These are phyloP conservation scores for Coniella vitis DNA, from an alignment of 2,329 filamentous ascomycete species.

Conservation along the genomic window DNA sequence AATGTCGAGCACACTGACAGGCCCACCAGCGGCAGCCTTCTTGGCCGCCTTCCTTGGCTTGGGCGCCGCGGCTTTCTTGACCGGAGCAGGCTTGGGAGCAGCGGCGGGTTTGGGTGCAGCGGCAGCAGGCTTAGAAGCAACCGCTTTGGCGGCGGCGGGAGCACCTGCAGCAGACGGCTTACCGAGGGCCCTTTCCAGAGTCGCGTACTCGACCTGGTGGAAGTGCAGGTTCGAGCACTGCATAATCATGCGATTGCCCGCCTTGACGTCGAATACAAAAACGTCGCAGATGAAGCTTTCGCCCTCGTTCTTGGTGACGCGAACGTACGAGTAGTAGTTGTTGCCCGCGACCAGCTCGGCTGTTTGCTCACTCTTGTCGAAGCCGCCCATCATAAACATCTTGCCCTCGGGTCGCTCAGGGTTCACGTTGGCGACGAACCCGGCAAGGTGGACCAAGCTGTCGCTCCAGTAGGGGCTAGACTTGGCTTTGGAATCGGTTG, in stretches of 20 bases:
- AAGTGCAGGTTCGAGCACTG: constrained; percentile 18
- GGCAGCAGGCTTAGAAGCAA: background rate
- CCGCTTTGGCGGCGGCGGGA: background rate
- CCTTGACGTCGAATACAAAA: constrained; percentile 17
- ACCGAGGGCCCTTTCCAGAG: constrained; percentile 12
- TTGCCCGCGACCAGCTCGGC: constrained; percentile 12
- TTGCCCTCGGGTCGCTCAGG: constrained; percentile 7
- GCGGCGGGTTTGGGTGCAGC: background rate
- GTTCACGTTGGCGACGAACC: constrained; percentile 18
- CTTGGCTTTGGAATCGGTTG: constrained; percentile 5
- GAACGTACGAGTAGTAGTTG: constrained; percentile 19
- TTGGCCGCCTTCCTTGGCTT: background rate
- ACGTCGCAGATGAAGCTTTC: constrained; percentile 18
- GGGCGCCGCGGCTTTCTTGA: background rate
- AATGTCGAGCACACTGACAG: constrained; percentile 3
- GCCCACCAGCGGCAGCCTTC: background rate
- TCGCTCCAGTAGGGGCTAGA: constrained; percentile 20
- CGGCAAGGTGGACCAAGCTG: constrained; percentile 19
- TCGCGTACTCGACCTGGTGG: constrained; percentile 16
- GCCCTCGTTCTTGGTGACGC: constrained; percentile 12
- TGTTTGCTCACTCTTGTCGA: constrained; percentile 17
- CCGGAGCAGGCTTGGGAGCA: background rate
- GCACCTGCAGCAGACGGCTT: background rate
- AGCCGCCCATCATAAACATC: constrained; percentile 19
- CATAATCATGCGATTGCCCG: constrained; percentile 15